Evolutionary conservation across 1,284 basidiomycete genomes (phyloP), one percentile per base, ranked within the genome.

Genomic region (Fistulina hepatica): DNA sequence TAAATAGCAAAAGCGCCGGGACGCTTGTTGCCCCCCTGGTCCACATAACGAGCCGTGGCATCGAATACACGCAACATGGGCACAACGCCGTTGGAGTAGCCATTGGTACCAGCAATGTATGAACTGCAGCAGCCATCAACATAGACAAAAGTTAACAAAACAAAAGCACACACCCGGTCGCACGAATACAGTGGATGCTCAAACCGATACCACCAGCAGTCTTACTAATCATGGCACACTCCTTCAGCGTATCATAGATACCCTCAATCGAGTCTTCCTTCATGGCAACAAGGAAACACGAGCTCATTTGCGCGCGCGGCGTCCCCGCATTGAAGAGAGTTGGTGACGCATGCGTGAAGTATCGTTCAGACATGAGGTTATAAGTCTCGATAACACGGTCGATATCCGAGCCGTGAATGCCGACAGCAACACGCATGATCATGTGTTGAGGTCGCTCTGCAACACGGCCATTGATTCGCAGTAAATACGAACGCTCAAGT

Each of bases 261-360:
- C 94, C 95, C 51, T 98, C 95, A 47, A 98, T 98, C 6, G 91
- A 97, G 61, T 98, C 95, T 27, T 97, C 93, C 64, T 93, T 93
- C 93, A 98, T 97, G 54, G 81, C 82, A 38, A 98, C 85, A 39
- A 98, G 76, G 77, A 98, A 99, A 67, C 94, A 98, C 5, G 93
- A 97, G 48, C 88, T 91, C 45, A 99, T 73, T 59, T 99, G 95
- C 24, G 93, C 78, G 57, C 90, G 70, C 16, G 94, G 94, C 11
- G 94, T 98, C 37, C 95, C 95, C 36, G 95, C 91, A 58, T 97
- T 98, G 79, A 99, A 99, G 30, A 98, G 76, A 9, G 95, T 98
- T 4, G 95, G 95, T 10, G 92, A 95, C 2, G 93, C 95, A 56
- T 98, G 94, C 1, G 93, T 99, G 61, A 98, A 99, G 68, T 84